Conservation (phyloP, 78 protist genomes). For the Polysphondylium violaceum region DNA sequence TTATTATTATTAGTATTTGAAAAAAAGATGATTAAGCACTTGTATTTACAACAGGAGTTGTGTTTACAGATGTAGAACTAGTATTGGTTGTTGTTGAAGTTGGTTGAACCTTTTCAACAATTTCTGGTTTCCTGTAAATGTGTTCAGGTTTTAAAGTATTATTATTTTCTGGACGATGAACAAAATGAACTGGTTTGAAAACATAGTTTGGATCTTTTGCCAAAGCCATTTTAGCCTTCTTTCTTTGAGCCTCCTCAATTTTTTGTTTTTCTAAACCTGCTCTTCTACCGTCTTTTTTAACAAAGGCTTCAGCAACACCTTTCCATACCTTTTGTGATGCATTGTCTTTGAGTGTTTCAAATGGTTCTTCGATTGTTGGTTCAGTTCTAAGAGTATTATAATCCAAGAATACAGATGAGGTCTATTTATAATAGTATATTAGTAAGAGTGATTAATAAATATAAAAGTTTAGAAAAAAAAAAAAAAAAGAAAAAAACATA, state of each 20-base stretch:
- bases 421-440: neutral
- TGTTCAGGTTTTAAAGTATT: conserved; percentile 23
- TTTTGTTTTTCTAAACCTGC: conserved; percentile 76
- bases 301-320: conserved; percentile 68
- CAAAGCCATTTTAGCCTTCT: conserved; percentile 42
- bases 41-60: conserved; percentile 1
- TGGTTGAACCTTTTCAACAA: neutral
- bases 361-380: conserved; percentile 7
- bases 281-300: conserved; percentile 50
- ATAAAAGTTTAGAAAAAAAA: no score
- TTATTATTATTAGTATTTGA: neutral
- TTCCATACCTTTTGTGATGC: conserved; percentile 57
- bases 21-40: neutral
- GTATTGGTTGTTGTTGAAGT: neutral
- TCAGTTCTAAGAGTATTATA: conserved; percentile 34
- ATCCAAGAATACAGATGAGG: conserved; percentile 37
- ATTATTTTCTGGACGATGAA: neutral
- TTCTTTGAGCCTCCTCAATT: conserved; percentile 55
- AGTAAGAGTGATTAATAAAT: neutral
- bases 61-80: neutral
- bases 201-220: conserved; percentile 50
- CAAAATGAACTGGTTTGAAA: conserved; percentile 27
- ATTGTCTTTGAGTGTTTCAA: conserved; percentile 43
- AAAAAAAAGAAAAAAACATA: neutral
- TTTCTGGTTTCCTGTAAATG: neutral